Percentiles rank a stretch among this genome's conserved stretches.
Conservation (phyloP, 352 stramenopile genomes). For the Globisporangium heterothallicum region DNA sequence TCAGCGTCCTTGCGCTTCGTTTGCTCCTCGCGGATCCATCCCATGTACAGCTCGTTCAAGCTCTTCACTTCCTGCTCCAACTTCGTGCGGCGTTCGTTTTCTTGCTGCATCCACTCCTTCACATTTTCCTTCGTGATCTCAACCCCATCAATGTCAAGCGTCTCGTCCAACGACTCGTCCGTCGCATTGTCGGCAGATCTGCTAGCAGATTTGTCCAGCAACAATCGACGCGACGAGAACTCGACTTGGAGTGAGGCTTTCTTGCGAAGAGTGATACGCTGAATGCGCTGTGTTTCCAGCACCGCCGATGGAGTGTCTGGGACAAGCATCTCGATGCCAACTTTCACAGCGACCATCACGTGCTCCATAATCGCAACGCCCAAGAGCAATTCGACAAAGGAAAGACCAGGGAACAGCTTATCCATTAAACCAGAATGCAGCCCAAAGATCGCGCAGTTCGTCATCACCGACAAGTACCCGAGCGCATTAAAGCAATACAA, state of each 20-base stretch:
- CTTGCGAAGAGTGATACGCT: slow-evolving; percentile 58
- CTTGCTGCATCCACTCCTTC: slow-evolving; percentile 59
- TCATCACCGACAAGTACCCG: slow-evolving; percentile 90
- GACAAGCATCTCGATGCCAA: slow-evolving; percentile 77
- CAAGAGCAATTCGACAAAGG: slow-evolving; percentile 51
- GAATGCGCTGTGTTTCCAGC: slow-evolving; percentile 59
- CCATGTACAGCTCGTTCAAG: slow-evolving; percentile 80
- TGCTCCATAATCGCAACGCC: slow-evolving; percentile 65
- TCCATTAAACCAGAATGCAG: slow-evolving; percentile 86
- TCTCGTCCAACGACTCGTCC: slow-evolving; percentile 9
- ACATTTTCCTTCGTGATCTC: slow-evolving; percentile 41
- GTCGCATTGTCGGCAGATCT: background rate
- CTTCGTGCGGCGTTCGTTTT: slow-evolving; percentile 68
- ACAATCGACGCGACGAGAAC: slow-evolving; percentile 46
- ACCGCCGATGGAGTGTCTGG: slow-evolving; percentile 61
- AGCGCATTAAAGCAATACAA: slow-evolving; percentile 87
- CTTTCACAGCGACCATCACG: slow-evolving; percentile 70
- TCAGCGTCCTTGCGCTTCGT: slow-evolving; percentile 65
- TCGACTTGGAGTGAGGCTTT: slow-evolving; percentile 71
- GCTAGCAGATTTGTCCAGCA: slow-evolving; percentile 10
- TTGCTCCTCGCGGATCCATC: slow-evolving; percentile 79
- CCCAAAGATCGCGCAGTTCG: slow-evolving; percentile 93
- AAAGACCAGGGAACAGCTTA: slow-evolving; percentile 59
- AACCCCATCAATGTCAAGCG: slow-evolving; percentile 18
- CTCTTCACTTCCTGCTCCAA: slow-evolving; percentile 77